Evolutionary conservation across 306 rosid genomes (phyloP), one percentile per base, ranked within the genome.

Genomic region (Dryas alaskensis): DNA sequence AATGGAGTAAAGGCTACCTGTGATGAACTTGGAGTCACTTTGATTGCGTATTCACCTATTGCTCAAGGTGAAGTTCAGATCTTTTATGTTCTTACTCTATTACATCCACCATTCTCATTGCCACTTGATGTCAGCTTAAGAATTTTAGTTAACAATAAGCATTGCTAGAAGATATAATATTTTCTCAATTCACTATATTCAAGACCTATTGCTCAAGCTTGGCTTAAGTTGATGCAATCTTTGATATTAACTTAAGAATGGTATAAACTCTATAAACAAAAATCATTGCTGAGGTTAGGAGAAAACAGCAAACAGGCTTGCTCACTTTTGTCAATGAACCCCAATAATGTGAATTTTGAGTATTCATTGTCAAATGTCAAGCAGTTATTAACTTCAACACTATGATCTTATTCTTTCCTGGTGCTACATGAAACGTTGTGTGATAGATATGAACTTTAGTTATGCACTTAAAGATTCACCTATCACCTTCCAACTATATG

Each of bases 41-140:
- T 94, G 80, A 94, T 94, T 70, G 99, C 97, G 61, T 90, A 94
- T 86, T 89, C 97, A 40, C 99, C 98, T 44, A 92, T 94, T 73
- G 99, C 96, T 79, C 97, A 94, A 82, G 99, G 99, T 87, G 10
- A 77, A 61, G 53, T 57, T 16, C 46, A 17, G 42, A 6, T 9
- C 66, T 31, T 48, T n/a, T 50, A 9, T 27, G 52, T 37, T 51
- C 63, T 43, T 65, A 46, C 22, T 67, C 13, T 13, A n/a, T 42
- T 60, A 17, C n/a, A 22, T 71, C 46, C 37, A 44, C 47, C 10
- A 22, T 13, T 3, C 4, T 54, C 13, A 50, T 70, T 25, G 12
- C 17, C 61, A 10, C 14, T 63, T 17, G 4, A 25, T 59, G 22
- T 51, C 22, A 43, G 44, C 46, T 60, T 10, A 47, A 10, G 60